Percentiles rank a stretch among this genome's conserved stretches.
phyloP scores from a whole-genome alignment of 2,329 filamentous ascomycete species.

The Ramichloridium luteum region DNA sequence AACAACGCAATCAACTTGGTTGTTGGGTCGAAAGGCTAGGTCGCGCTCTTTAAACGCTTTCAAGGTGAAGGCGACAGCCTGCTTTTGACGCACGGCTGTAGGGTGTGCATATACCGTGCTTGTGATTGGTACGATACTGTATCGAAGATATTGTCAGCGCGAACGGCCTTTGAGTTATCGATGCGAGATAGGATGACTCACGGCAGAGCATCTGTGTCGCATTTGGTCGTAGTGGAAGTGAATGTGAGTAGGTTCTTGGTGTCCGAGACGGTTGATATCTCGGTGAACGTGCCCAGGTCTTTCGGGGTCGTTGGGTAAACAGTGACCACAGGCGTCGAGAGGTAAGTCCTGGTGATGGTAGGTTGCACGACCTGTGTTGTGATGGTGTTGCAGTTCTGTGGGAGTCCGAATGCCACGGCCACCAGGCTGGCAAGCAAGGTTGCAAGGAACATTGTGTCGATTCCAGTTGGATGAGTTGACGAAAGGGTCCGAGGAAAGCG shows the following conservation, averaged over 20 bases:
- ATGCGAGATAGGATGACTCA: slow-evolving; percentile 13
- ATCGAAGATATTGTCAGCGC: too few relatives aligned
- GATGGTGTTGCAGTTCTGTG: slow-evolving; percentile 17
- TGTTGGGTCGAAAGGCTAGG: slow-evolving; percentile 11
- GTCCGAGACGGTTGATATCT: slow-evolving; percentile 13
- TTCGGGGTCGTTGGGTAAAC: slow-evolving; percentile 14
- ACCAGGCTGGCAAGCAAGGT: too few relatives aligned
- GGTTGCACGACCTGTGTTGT: slow-evolving; percentile 20
- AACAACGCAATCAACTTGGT: slow-evolving; percentile 19
- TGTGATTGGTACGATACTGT: too few relatives aligned
- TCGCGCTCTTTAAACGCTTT: too few relatives aligned
- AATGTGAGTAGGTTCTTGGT: slow-evolving; percentile 21
- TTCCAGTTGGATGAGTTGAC: too few relatives aligned
- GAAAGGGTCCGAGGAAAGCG: too few relatives aligned
- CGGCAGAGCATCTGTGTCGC: slow-evolving; percentile 15
- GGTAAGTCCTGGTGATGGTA: slow-evolving; percentile 21
- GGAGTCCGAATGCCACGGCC: too few relatives aligned
- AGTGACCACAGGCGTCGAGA: slow-evolving; percentile 16
- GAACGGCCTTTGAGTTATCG: background rate
- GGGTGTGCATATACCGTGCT: too few relatives aligned
- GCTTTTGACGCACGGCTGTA: slow-evolving; percentile 4
- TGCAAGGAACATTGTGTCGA: too few relatives aligned
- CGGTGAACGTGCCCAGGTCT: slow-evolving; percentile 21
- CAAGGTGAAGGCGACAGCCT: too few relatives aligned
- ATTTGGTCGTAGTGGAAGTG: slow-evolving; percentile 16